Evolutionary conservation across 768 basidiomycete genomes (phyloP).

Genomic region (Boletus vinaceobasis): DNA sequence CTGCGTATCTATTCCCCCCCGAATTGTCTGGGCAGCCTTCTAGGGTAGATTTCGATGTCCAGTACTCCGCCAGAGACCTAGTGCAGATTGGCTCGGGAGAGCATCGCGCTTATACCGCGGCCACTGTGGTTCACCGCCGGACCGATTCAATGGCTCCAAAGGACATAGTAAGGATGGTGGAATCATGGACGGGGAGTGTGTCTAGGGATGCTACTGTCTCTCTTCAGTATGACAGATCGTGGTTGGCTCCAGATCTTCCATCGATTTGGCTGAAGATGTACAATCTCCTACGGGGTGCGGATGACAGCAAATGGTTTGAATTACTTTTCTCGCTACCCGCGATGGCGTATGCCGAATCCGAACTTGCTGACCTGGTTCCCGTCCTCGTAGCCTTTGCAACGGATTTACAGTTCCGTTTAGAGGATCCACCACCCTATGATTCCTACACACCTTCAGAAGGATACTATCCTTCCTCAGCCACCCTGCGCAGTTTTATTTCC

Average conservation of each 20-base stretch:
- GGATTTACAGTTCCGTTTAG: constrained; percentile 1
- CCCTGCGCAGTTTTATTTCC: not conserved
- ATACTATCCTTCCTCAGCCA: not conserved
- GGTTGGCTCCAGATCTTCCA: constrained; percentile 23
- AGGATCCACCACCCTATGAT: constrained; percentile 16
- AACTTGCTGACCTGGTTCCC: constrained; percentile 16
- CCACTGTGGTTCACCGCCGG: constrained; percentile 2
- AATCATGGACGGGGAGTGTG: constrained; percentile 4
- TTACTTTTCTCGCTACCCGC: constrained; percentile 33
- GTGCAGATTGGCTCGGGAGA: constrained; percentile 1
- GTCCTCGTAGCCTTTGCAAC: constrained; percentile 33
- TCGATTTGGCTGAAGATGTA: constrained; percentile 30
- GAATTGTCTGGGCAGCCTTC: constrained; percentile 4
- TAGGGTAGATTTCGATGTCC: not conserved
- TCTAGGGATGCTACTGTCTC: not conserved
- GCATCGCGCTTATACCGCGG: constrained; percentile 17
- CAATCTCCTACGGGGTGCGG: constrained; percentile 19
- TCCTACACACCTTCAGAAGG: constrained; percentile 12
- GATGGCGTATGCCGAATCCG: constrained; percentile 27
- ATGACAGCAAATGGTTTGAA: constrained; percentile 11
- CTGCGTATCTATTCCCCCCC: constrained; percentile 10
- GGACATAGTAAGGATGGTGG: constrained; percentile 3
- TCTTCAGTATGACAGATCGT: constrained; percentile 26
- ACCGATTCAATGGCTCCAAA: not conserved
- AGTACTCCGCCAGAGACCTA: constrained; percentile 11